These are phyloP conservation scores for Herpotrichia juniperi DNA, from an alignment of 2,329 filamentous ascomycete genomes.

Conservation along the genomic window DNA sequence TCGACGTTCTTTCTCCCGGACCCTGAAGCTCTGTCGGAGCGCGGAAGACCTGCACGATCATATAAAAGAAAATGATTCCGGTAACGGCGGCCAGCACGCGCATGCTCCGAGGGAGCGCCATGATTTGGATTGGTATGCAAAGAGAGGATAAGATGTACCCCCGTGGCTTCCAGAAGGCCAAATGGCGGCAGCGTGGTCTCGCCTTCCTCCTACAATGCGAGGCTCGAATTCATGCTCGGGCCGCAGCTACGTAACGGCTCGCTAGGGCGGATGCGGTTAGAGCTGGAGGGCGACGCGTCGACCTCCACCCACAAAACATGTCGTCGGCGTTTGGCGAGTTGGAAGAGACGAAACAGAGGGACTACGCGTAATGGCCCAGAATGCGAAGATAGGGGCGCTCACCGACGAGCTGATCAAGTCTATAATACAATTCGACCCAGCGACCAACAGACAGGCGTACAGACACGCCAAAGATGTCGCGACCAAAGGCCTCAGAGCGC, in stretches of 20 bases:
- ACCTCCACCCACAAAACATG: too few species aligned
- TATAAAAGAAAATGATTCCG: slow-evolving; percentile 75
- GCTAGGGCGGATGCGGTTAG: too few species aligned
- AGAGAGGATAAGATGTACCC: not conserved
- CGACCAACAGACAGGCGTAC: slow-evolving; percentile 42
- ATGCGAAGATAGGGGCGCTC: slow-evolving; percentile 67
- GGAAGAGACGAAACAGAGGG: too few species aligned
- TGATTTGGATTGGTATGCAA: slow-evolving; percentile 50
- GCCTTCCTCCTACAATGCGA: too few species aligned
- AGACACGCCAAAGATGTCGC: slow-evolving; percentile 46
- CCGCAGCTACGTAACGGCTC: too few species aligned
- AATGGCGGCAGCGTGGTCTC: too few species aligned
- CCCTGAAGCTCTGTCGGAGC: slow-evolving; percentile 54
- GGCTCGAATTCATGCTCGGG: too few species aligned
- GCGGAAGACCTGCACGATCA: slow-evolving; percentile 76
- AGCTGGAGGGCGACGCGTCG: not conserved
- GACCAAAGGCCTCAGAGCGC: slow-evolving; percentile 45
- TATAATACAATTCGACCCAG: slow-evolving; percentile 59
- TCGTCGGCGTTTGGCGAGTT: too few species aligned
- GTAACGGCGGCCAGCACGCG: slow-evolving; percentile 77
- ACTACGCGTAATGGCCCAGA: slow-evolving; percentile 64
- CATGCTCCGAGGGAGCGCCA: slow-evolving; percentile 87
- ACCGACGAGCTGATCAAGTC: slow-evolving; percentile 73
- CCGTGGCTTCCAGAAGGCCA: too few species aligned
- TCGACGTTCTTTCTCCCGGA: slow-evolving; percentile 28